Evolutionary conservation across 257 asterid genomes (phyloP), one percentile per base, ranked within the genome.

Genomic region (Ocimum tenuiflorum): DNA sequence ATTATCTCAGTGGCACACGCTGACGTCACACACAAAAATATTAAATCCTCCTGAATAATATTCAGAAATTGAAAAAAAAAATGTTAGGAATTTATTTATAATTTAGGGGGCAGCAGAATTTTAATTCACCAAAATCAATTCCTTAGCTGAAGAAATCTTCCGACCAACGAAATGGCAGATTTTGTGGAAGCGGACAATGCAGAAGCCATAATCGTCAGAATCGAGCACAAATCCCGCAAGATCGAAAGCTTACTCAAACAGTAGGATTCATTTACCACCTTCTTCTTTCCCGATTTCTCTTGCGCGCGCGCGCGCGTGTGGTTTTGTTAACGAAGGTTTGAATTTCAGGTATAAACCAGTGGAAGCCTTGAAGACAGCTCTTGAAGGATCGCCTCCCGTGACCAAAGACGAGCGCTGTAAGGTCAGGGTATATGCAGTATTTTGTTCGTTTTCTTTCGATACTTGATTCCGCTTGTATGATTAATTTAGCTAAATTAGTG

Each of bases 161-260:
- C 46, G 1, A 29, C 53, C 2, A 48, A 48, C 35, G 48, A 71
- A 15, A 86, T 80, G 89, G 80, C 94, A 51, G 95, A 54, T 65
- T 84, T 81, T 52, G 84, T 73, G 47, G 95, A 80, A 80, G 87
- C 91, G 17, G 99, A 94, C 73, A 86, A 92, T 59, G 81, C 87
- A 13, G 97, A 84, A 80, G 99, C 95, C 68, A 87, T 94, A 33
- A 78, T 94, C 85, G 78, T 78, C 61, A 82, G 99, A 75, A 94
- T 94, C 79, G 96, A 94, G 58, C 96, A 94, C 81, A 94, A 94
- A 79, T 83, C 97, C 27, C 88, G 95, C 87, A 94, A 89, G 85
- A 94, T 94, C 81, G 99, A 94, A 43, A 90, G 96, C 83, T 78
- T 94, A 78, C 99, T 94, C 85, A 90, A 90, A 77, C 97, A 88